Evolutionary conservation across 2,329 filamentous ascomycete species (phyloP), one percentile per base, ranked within the genome.

Genomic region (Grosmannia serpens): DNA sequence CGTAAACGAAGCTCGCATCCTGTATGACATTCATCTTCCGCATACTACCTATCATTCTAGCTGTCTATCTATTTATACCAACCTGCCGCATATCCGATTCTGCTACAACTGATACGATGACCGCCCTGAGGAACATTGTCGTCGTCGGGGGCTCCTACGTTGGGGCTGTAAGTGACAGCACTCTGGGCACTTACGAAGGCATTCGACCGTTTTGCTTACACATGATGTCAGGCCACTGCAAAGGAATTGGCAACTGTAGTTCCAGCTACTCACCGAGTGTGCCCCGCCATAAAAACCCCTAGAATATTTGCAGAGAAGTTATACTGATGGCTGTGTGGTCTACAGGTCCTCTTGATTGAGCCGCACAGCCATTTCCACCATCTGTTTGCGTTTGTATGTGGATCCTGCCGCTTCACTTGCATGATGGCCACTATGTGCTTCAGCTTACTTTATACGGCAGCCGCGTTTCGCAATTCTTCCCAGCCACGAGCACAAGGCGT

Each of bases 311-410:
- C 75, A 11, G 68, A 71, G 24, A 70, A 73, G 6, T 67, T 84
- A 26, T 10, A 6, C 46, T 49, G 9, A 49, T 22, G 22, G 24
- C 0, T 75, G 79, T 0, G 71, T 73, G 0, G 68, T 74, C 31
- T 82, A 77, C 64, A 73, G 4, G 75, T 85, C 4, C 69, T 85
- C 0, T 69, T 85, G 10, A 66, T 86, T 24, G 83, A 86, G 67
- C 80, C 78, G 53, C 81, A 82, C 65, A 77, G 74, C 6, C 82
- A 85, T 66, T 82, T 84, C 65, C 77, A 85, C 62, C 83, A 82
- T 64, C 77, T 80, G 0, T 86, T 81, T 74, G 76, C 78, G 9
- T 75, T 85, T 50, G 51, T 53, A 53, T 38, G 51, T 24, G 15
- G 20, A 22, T 15, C 13, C 31, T 82, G 83, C 0, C 74, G 82